A percentile compares a stretch with the other conserved stretches of the same genome.
These are phyloP conservation scores for Fusarium anguioides DNA, from an alignment of 2,329 filamentous ascomycete species.

Conservation along the genomic window DNA sequence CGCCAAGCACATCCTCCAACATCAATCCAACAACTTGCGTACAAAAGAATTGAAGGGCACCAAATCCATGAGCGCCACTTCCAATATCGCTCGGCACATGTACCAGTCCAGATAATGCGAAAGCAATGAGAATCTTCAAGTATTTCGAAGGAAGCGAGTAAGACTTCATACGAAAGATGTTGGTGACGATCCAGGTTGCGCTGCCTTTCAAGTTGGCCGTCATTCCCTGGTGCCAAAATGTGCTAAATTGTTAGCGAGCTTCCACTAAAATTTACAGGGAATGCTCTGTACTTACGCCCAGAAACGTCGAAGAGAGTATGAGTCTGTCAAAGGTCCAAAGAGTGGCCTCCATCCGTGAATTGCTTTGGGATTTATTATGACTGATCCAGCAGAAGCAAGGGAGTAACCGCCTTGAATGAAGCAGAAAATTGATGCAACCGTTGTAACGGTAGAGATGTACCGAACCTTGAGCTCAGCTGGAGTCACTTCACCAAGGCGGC, in stretches of 20 bases:
- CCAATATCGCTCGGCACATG: conserved; percentile 37
- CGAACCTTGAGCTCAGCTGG: conserved; percentile 29
- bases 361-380: conserved; percentile 17
- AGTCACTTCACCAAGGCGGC: conserved; percentile 19
- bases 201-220: conserved; percentile 34
- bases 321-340: conserved; percentile 27
- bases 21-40: conserved; percentile 34
- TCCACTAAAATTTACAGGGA: neutral
- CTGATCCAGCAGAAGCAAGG: conserved; percentile 20
- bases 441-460: conserved; percentile 35
- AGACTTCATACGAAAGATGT: conserved; percentile 27
- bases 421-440: conserved; percentile 37
- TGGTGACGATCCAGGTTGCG: conserved; percentile 34
- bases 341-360: conserved; percentile 36
- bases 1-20: conserved; percentile 29
- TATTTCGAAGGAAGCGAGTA: conserved; percentile 20
- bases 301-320: conserved; percentile 31
- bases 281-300: conserved; percentile 41
- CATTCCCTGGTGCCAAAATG: conserved; percentile 38
- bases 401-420: conserved; percentile 40
- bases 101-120: conserved; percentile 27
- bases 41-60: conserved; percentile 31
- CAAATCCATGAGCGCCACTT: conserved; percentile 25
- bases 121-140: conserved; percentile 33
- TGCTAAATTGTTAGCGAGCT: conserved; percentile 3